Conservation (phyloP, 73 alveolate species). For the Urostyla sp. region DNA sequence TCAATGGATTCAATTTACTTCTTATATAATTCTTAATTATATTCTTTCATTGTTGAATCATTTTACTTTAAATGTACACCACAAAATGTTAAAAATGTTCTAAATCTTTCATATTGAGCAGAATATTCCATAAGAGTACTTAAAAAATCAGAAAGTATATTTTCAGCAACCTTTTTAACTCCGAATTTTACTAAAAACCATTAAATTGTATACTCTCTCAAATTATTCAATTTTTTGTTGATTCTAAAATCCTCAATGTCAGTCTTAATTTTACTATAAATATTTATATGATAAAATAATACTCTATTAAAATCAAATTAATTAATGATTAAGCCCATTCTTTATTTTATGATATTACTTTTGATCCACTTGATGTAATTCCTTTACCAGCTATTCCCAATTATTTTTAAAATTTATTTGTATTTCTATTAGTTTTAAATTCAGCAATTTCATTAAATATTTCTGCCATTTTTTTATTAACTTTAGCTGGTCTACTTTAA, state of each 20-base stretch:
- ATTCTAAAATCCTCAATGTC: constrained; percentile 67
- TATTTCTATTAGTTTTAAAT: constrained; percentile 19
- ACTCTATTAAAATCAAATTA: constrained; percentile 49
- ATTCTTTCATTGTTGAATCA: constrained; percentile 18
- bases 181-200: constrained; percentile 70
- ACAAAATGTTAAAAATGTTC: constrained; percentile 63
- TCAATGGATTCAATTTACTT: constrained; percentile 65
- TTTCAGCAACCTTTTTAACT: constrained; percentile 52
- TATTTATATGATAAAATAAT: too few relatives aligned
- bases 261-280: constrained; percentile 47
- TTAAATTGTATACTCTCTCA: constrained; percentile 54
- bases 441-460: constrained; percentile 55
- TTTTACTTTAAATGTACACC: constrained; percentile 57
- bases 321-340: constrained; percentile 55
- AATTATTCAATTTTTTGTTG: constrained; percentile 28
- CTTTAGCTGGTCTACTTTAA: constrained; percentile 57
- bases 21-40: constrained; percentile 47
- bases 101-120: constrained; percentile 52
- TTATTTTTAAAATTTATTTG: neutral
- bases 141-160: constrained; percentile 51
- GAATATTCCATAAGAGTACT: constrained; percentile 43
- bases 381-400: constrained; percentile 20
- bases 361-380: constrained; percentile 32
- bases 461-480: constrained; percentile 7
- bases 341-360: constrained; percentile 39